These are phyloP conservation scores for Juglanconis juglandina DNA, from an alignment of 2,329 filamentous ascomycete genomes.

Conservation along the genomic window DNA sequence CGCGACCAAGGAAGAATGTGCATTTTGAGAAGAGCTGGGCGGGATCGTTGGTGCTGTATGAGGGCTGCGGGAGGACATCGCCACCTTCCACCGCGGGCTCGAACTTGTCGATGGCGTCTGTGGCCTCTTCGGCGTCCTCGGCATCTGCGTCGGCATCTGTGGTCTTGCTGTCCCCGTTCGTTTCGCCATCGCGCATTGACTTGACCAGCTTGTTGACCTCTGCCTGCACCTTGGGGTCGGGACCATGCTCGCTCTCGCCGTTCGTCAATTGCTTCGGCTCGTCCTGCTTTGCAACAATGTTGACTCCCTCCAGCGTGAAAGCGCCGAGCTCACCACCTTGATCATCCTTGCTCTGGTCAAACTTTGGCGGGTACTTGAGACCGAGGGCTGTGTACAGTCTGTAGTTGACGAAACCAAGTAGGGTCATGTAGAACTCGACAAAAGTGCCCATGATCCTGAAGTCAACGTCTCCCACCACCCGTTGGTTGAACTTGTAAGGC, in stretches of 20 bases:
- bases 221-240: slow-evolving; percentile 61
- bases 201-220: slow-evolving; percentile 67
- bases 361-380: slow-evolving; percentile 92
- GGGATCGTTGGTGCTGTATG: slow-evolving; percentile 60
- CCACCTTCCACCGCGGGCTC: slow-evolving; percentile 79
- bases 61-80: slow-evolving; percentile 80
- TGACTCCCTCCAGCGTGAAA: slow-evolving; percentile 79
- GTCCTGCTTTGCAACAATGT: slow-evolving; percentile 53
- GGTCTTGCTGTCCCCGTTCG: slow-evolving; percentile 36
- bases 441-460: slow-evolving; percentile 99
- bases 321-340: slow-evolving; percentile 85
- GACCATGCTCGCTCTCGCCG: slow-evolving; percentile 48
- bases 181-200: slow-evolving; percentile 56
- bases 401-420: slow-evolving; percentile 95
- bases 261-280: slow-evolving; percentile 52
- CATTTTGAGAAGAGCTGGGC: slow-evolving; percentile 80
- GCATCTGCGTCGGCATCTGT: slow-evolving; percentile 40
- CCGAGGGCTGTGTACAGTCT: slow-evolving; percentile 87
- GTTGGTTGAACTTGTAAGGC: slow-evolving; percentile 96
- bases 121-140: slow-evolving; percentile 45
- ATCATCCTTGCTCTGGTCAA: slow-evolving; percentile 82
- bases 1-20: slow-evolving; percentile 89
- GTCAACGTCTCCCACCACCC: slow-evolving; percentile 88
- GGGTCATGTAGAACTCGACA: slow-evolving; percentile 96
- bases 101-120: slow-evolving; percentile 82